phyloP scores from a whole-genome alignment of 1,284 basidiomycete genomes.

The Ceratorhiza oryzae-sativae region DNA sequence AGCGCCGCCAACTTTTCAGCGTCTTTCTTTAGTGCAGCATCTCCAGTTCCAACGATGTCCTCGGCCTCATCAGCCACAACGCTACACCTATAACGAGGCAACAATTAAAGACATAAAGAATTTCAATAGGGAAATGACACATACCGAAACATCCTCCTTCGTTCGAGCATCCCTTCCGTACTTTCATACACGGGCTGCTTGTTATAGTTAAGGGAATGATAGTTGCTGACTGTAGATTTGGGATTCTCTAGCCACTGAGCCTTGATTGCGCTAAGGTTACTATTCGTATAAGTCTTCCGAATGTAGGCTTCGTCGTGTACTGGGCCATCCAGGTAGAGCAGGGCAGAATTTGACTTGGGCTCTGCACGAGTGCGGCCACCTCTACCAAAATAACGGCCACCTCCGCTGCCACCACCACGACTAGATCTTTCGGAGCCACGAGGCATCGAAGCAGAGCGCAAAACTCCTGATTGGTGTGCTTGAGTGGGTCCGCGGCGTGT shows the following conservation, averaged over 20 bases:
- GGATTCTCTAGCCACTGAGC: conserved; percentile 27
- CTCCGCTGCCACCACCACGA: neutral
- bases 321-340: conserved; percentile 44
- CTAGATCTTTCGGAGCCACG: conserved; percentile 4
- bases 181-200: conserved; percentile 28
- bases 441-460: neutral
- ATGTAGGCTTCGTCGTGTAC: conserved; percentile 50
- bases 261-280: conserved; percentile 41
- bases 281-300: conserved; percentile 45
- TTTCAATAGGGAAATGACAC: neutral
- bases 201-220: conserved; percentile 7
- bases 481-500: conserved; percentile 43
- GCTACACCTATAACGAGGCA: conserved; percentile 18
- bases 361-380: neutral
- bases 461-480: conserved; percentile 46
- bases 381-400: conserved; percentile 14
- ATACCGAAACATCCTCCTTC: conserved; percentile 18
- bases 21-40: conserved; percentile 69
- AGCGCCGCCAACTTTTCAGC: conserved; percentile 80
- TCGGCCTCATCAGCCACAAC: conserved; percentile 26
- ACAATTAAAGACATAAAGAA: neutral
- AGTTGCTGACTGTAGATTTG: conserved; percentile 35
- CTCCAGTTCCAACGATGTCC: conserved; percentile 60
- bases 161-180: conserved; percentile 14
- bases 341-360: conserved; percentile 6